Evolutionary conservation across 2,329 filamentous ascomycete species (phyloP), one percentile per base, ranked within the genome.

Genomic region (Xylariales sp.): DNA sequence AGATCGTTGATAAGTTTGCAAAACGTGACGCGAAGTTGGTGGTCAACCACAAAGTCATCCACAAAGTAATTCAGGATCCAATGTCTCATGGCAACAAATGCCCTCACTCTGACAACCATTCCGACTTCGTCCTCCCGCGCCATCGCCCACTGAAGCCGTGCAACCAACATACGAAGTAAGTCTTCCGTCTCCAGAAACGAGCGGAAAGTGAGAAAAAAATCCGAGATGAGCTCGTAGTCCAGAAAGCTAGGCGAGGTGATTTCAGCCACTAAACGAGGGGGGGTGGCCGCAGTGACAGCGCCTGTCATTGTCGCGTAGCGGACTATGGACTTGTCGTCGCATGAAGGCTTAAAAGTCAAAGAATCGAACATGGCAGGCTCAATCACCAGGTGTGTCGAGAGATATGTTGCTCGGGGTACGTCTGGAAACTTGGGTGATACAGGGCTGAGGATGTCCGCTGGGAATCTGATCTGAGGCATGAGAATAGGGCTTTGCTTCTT

Each of bases 21-120:
- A 56, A 96, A 96, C 13, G 78, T 77, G 5, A 76, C 68, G 7
- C 91, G 82, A 21, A 97, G 69, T 30, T 76, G 69, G 54, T 84
- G 82, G 55, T 90, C 81, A 17, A 83, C 63, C 28, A 94, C 78
- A 57, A 95, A 98, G 57, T 98, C 93, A 56, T 98, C 93, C 39
- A 87, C 75, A 50, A 97, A 98, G 61, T 98, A 98, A 60, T 98
- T 98, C 45, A 98, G 66, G 40, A 97, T 90, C 93, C 93, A 98
- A 61, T 98, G 93, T 40, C 93, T 81, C 30, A 97, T 73, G 6
- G 93, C 93, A 18, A 96, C 93, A 65, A 97, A 98, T 0, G 90
- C 94, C 29, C 93, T 80, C 13, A 98, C 94, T 34, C 91, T 81
- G n/a, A 96, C 93, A 37, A 98, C 88, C 56, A 89, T 86, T 27